Evolutionary conservation across 345 rosid species (phyloP).

Genomic region (Dipteronia dyeriana): DNA sequence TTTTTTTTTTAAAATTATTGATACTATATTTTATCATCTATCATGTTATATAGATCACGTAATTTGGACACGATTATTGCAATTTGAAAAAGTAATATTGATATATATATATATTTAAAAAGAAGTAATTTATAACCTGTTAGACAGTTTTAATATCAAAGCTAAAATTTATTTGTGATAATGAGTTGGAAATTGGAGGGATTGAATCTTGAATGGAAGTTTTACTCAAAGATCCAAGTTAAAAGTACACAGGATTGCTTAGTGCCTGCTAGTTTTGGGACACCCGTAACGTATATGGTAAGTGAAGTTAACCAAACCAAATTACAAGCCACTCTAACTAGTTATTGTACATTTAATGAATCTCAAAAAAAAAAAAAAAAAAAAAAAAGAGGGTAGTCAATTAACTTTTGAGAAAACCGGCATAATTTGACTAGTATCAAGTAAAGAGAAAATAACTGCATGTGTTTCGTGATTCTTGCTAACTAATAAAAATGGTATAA

Average conservation of each 20-base stretch:
- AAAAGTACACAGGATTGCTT: constrained; percentile 42
- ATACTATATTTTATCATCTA: too few relatives aligned
- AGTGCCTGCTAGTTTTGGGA: constrained; percentile 48
- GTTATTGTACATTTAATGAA: neutral
- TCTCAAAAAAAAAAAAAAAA: neutral
- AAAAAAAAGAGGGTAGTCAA: neutral
- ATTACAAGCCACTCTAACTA: constrained; percentile 16
- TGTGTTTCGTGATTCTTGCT: too few relatives aligned
- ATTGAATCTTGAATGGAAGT: neutral
- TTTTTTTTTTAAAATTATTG: too few relatives aligned
- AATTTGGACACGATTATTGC: too few relatives aligned
- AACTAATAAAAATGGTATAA: too few relatives aligned
- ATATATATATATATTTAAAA: too few relatives aligned
- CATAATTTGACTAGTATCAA: neutral
- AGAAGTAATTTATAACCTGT: too few relatives aligned
- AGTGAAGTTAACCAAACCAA: constrained; percentile 43
- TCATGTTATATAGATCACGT: too few relatives aligned
- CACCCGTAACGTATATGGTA: constrained; percentile 61
- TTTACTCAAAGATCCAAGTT: constrained; percentile 13
- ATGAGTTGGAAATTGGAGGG: constrained; percentile 2
- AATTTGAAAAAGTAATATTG: too few relatives aligned
- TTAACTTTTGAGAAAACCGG: neutral
- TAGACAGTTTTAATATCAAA: too few relatives aligned
- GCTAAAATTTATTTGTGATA: neutral
- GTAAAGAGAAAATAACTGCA: neutral